phyloP scores from a whole-genome alignment of 768 basidiomycete genomes.

The Termitomyces sp. region DNA sequence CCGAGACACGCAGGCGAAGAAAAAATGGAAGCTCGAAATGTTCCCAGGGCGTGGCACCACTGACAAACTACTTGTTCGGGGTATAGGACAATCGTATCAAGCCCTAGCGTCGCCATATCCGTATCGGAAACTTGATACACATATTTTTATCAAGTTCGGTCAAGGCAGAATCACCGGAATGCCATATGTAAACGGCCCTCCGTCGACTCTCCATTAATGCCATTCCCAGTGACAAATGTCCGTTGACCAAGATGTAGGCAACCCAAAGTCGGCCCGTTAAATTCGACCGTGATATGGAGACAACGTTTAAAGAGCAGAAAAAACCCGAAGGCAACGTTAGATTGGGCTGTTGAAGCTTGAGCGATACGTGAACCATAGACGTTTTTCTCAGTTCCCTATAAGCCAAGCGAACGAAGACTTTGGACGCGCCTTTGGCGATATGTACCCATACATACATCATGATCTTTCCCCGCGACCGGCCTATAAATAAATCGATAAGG shows the following conservation, averaged over 20 bases:
- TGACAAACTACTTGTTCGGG: no score
- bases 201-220: neutral
- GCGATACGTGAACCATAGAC: no score
- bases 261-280: neutral
- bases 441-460: no score
- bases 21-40: no score
- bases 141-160: neutral
- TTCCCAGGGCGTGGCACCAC: no score
- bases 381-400: no score
- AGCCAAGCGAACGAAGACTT: no score
- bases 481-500: neutral
- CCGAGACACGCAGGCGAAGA: no score
- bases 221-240: neutral
- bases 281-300: neutral
- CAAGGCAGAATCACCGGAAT: neutral
- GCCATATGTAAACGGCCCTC: neutral
- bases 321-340: neutral
- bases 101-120: no score
- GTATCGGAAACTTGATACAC: neutral
- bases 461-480: neutral
- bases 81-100: no score
- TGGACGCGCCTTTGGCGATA: no score
- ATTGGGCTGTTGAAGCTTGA: no score
- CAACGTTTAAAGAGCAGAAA: neutral
- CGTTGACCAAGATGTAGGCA: neutral